Conservation (phyloP, 768 basidiomycete species). For the Cystobasidium onofrii region DNA sequence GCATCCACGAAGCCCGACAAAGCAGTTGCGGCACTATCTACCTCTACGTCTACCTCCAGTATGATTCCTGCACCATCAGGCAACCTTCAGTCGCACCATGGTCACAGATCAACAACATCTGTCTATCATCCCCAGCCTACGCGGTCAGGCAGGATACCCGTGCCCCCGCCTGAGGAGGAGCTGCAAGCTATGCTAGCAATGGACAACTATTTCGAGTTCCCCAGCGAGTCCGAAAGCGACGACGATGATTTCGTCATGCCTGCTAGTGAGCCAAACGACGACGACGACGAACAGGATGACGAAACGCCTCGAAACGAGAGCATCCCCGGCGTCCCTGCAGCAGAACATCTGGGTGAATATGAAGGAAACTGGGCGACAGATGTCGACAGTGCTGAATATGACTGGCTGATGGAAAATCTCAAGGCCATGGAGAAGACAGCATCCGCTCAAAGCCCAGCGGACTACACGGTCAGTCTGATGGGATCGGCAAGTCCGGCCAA, state of each 20-base stretch:
- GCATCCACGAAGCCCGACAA: no score
- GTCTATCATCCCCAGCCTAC: conserved; percentile 14
- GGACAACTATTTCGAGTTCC: conserved; percentile 31
- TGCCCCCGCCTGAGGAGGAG: conserved; percentile 20
- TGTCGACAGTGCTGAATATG: conserved; percentile 26
- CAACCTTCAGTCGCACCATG: no score
- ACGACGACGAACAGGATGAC: conserved; percentile 8
- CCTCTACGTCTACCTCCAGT: no score
- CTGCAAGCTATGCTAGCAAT: conserved; percentile 24
- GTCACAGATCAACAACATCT: background rate
- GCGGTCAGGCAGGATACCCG: conserved; percentile 8
- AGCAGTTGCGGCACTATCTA: background rate
- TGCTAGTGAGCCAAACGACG: background rate
- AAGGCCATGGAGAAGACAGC: background rate
- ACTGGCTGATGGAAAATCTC: conserved; percentile 11
- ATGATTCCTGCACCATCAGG: no score
- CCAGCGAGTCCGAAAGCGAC: conserved; percentile 13
- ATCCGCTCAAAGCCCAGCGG: conserved; percentile 42
- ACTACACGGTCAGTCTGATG: conserved; percentile 42
- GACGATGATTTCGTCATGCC: conserved; percentile 29
- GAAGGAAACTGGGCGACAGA: background rate
- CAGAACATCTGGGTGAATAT: background rate
- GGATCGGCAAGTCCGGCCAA: background rate
- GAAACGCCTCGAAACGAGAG: background rate
- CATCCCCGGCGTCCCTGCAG: background rate